Percentiles rank a stretch among this genome's conserved stretches.
Evolutionary conservation across 2,329 filamentous ascomycete species (phyloP).

Genomic region (Fusarium tupiense): DNA sequence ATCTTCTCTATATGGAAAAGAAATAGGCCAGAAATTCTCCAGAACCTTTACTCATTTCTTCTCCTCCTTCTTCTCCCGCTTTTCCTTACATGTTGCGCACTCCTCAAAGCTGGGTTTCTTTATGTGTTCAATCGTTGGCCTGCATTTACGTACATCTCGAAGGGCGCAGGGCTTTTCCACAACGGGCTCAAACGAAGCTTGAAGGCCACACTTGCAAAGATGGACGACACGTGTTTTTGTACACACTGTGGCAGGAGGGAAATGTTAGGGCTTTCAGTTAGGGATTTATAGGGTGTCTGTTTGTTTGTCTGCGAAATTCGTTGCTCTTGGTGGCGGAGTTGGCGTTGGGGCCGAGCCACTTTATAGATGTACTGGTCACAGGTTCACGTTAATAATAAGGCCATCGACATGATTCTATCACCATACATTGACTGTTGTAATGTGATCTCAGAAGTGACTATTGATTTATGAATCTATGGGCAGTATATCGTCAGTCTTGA

Average conservation of each 20-base stretch:
- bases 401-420: not conserved
- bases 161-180: rapidly evolving
- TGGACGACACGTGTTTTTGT: not conserved
- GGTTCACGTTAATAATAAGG: not conserved
- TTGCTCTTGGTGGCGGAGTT: not conserved
- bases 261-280: rapidly evolving
- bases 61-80: not conserved
- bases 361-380: not conserved
- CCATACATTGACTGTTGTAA: rapidly evolving
- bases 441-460: too few species aligned
- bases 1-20: rapidly evolving
- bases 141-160: not conserved
- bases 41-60: not conserved
- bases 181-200: not conserved
- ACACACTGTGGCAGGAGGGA: not conserved
- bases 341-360: not conserved
- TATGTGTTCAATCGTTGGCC: not conserved
- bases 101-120: not conserved
- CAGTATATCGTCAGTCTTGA: not conserved
- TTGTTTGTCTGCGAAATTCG: too few species aligned
- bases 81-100: not conserved
- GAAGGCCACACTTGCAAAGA: not conserved
- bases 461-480: rapidly evolving
- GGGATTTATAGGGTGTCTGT: too few species aligned
- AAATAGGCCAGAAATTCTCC: rapidly evolving